phyloP scores from a whole-genome alignment of 495 filamentous ascomycete species.

The Hyaloscypha variabilis region DNA sequence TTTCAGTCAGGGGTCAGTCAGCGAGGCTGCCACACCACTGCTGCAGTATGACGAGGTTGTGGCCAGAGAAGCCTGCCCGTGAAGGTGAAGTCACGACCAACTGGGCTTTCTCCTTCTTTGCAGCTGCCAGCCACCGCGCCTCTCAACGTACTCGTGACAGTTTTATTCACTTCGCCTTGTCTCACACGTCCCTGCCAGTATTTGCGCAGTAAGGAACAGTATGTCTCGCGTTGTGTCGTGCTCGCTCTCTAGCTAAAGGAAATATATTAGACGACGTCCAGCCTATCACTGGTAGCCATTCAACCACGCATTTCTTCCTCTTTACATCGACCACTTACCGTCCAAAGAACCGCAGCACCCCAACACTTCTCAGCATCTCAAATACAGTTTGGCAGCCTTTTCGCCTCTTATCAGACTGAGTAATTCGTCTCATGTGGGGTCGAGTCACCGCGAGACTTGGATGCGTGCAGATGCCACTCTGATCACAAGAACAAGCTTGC shows the following conservation, averaged over 20 bases:
- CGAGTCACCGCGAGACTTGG: constrained; percentile 6
- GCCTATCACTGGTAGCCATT: constrained; percentile 24
- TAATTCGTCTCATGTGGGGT: constrained; percentile 23
- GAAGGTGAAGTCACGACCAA: neutral
- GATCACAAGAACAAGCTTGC: constrained; percentile 25
- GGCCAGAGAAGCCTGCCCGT: neutral
- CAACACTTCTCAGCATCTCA: constrained; percentile 21
- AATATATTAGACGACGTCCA: constrained; percentile 14
- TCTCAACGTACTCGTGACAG: neutral
- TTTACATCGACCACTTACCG: constrained; percentile 28
- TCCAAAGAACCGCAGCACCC: constrained; percentile 30
- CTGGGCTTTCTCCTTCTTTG: neutral
- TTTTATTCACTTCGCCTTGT: neutral
- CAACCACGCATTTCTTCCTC: constrained; percentile 15
- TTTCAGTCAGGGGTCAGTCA: neutral
- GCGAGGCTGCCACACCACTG: neutral
- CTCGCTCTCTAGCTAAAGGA: constrained; percentile 9
- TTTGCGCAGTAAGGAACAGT: neutral
- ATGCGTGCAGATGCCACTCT: constrained; percentile 2
- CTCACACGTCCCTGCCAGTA: neutral
- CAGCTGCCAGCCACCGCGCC: neutral
- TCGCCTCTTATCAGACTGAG: neutral
- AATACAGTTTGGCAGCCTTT: neutral
- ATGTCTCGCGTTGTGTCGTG: neutral
- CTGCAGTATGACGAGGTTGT: neutral